Conservation (phyloP, 768 basidiomycete species). For the Neoboletus magnificus region DNA sequence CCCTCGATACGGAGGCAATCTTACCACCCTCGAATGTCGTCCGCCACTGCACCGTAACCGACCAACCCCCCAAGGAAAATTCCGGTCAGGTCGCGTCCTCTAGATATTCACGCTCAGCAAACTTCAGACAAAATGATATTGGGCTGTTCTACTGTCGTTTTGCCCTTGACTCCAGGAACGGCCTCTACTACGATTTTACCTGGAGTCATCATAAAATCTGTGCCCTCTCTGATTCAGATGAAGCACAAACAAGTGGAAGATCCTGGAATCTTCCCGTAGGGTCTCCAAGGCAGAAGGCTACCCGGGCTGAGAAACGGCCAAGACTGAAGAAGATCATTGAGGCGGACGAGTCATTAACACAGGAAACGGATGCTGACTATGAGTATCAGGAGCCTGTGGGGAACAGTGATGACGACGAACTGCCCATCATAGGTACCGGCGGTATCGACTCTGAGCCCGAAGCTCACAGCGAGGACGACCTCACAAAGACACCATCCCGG, state of each 20-base stretch:
- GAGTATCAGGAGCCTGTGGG: slow-evolving; percentile 19
- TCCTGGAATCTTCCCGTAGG: slow-evolving; percentile 46
- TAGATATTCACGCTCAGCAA: slow-evolving; percentile 11
- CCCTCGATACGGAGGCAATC: slow-evolving; percentile 45
- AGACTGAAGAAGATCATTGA: slow-evolving; percentile 22
- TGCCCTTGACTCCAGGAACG: slow-evolving; percentile 56
- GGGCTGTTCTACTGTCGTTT: slow-evolving; percentile 51
- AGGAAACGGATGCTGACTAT: slow-evolving; percentile 21
- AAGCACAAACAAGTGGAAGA: slow-evolving; percentile 36
- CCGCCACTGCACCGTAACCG: slow-evolving; percentile 48
- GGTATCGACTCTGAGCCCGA: slow-evolving; percentile 29
- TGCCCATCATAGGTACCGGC: slow-evolving; percentile 10
- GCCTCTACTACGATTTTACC: slow-evolving; percentile 58
- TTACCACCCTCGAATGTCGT: slow-evolving; percentile 52
- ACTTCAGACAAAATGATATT: slow-evolving; percentile 14
- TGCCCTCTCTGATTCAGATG: slow-evolving; percentile 32
- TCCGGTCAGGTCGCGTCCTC: slow-evolving; percentile 10
- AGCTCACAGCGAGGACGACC: slow-evolving; percentile 23
- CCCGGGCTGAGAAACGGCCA: slow-evolving; percentile 18
- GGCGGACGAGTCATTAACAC: slow-evolving; percentile 18
- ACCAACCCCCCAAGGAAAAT: slow-evolving; percentile 17
- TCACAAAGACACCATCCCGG: slow-evolving; percentile 51
- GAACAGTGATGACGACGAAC: slow-evolving; percentile 21
- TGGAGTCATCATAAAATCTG: slow-evolving; percentile 50
- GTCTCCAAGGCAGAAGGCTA: slow-evolving; percentile 6